Base-by-base conservation (phyloP, 805 yeast genomes). In the Teunomyces stri region DNA sequence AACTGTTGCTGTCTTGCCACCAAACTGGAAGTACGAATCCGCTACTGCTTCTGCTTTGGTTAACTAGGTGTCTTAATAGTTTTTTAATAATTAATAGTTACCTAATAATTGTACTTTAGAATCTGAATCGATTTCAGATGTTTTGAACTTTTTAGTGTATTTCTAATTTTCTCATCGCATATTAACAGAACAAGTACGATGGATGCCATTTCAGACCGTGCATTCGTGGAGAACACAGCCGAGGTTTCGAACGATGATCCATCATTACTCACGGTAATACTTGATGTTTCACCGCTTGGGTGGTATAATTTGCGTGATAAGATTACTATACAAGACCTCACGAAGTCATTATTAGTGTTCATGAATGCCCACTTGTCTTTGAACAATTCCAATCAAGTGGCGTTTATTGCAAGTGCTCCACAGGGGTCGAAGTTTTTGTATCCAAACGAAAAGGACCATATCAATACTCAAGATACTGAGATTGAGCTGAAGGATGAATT, bases 1-100 rank as follows among this genome's bases (percentile, higher is more conserved):
- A 89, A 89, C 97, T 69, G 96, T 89, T 69, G 82, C 96, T 72
- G 98, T 94, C 69, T 86, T 94, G 74, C 99, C 99, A 69, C 98
- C 99, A 76, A 91, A 87, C 94, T 94, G 99, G 99, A 94, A 94
- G 84, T 94, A 88, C 96, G 99, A 94, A 84, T 92, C 99, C 65
- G 96, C 99, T 74, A 94, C 99, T 73, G 99, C 99, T 74, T 94
- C 99, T 70, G 96, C 99, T 78, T 85, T 94, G 79, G 99, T 94
- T 72, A 92, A 92, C 88, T 94, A 90, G 79, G 72, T 69, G 67
- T 52, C 54, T 57, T 58, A 25, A 27, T 46, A 40, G 33, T 22
- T 46, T 41, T 46, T 35, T 34, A 45, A 37, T 37, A 37, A 37
- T 37, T 37, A 37, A 37, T 37, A 37, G 40, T 37, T 18, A 13